phyloP scores from a whole-genome alignment of 2,329 filamentous ascomycete genomes.

The Ophioceras dolichostomum region DNA sequence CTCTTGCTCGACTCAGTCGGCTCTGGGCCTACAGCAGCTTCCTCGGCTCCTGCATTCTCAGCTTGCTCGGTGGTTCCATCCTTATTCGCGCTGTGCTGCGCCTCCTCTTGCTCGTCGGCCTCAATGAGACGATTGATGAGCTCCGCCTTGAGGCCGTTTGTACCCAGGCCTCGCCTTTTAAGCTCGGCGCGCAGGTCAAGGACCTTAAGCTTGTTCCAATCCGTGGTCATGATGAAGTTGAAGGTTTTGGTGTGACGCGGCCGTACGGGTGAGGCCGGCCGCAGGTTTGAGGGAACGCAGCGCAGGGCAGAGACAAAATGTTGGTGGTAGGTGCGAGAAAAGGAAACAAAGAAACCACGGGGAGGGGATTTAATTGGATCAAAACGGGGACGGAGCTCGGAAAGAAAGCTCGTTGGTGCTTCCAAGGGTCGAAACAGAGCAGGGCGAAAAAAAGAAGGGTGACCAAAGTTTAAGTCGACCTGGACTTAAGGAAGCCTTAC shows the following conservation, averaged over 20 bases:
- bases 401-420: too few relatives aligned
- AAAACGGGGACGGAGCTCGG: too few relatives aligned
- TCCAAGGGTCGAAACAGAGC: too few relatives aligned
- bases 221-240: constrained; percentile 34
- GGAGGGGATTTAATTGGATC: too few relatives aligned
- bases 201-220: constrained; percentile 55
- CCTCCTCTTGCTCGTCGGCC: constrained; percentile 7
- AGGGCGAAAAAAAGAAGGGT: too few relatives aligned
- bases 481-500: too few relatives aligned
- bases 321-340: too few relatives aligned
- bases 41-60: constrained; percentile 5
- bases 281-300: not conserved
- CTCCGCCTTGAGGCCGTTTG: constrained; percentile 59
- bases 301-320: too few relatives aligned
- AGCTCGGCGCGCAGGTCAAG: constrained; percentile 64
- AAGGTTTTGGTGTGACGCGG: constrained; percentile 1
- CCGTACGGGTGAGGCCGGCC: not conserved
- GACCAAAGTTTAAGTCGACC: too few relatives aligned
- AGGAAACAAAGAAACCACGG: too few relatives aligned
- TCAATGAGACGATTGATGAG: constrained; percentile 50
- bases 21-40: constrained; percentile 5
- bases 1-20: constrained; percentile 3
- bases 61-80: not conserved
- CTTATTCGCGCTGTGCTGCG: too few relatives aligned
- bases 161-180: constrained; percentile 56